A percentile compares a stretch with the other conserved stretches of the same genome.
Evolutionary conservation across 805 yeast species (phyloP).

Genomic region (Limtongia smithiae): DNA sequence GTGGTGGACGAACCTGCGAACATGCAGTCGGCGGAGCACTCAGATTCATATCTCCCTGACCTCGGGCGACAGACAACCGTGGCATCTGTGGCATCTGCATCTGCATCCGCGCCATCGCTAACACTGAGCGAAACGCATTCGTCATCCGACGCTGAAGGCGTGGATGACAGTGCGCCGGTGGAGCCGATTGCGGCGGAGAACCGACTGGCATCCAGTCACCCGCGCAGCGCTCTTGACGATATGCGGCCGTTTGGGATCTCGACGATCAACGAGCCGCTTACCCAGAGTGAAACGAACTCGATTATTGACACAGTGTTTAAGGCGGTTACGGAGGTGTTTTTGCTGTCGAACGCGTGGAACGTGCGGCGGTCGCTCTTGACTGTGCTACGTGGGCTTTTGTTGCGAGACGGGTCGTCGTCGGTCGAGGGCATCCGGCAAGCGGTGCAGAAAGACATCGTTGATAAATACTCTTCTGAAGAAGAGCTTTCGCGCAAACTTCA

Average conservation of each 20-base stretch:
- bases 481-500: slow-evolving; percentile 25
- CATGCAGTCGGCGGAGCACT: slow-evolving; percentile 14
- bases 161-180: slow-evolving; percentile 3
- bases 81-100: not conserved
- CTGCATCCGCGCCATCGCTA: slow-evolving; percentile 7
- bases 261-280: slow-evolving; percentile 11
- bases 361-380: slow-evolving; percentile 29
- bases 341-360: slow-evolving; percentile 31
- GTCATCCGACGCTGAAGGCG: slow-evolving; percentile 8
- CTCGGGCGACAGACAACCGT: slow-evolving; percentile 1
- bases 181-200: not conserved
- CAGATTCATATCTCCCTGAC: slow-evolving; percentile 13
- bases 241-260: slow-evolving; percentile 9
- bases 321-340: slow-evolving; percentile 28
- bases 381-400: slow-evolving; percentile 28
- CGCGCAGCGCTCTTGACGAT: slow-evolving; percentile 1
- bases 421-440: slow-evolving; percentile 29
- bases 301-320: slow-evolving; percentile 26
- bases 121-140: slow-evolving; percentile 4
- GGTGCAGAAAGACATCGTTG: slow-evolving; percentile 26
- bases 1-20: slow-evolving; percentile 8
- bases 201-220: not conserved
- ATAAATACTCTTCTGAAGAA: slow-evolving; percentile 24
- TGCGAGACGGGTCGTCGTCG: slow-evolving; percentile 29
- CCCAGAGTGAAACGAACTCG: slow-evolving; percentile 25